Evolutionary conservation across 2,329 filamentous ascomycete genomes (phyloP).

Genomic region (Trichoderma atroviride): DNA sequence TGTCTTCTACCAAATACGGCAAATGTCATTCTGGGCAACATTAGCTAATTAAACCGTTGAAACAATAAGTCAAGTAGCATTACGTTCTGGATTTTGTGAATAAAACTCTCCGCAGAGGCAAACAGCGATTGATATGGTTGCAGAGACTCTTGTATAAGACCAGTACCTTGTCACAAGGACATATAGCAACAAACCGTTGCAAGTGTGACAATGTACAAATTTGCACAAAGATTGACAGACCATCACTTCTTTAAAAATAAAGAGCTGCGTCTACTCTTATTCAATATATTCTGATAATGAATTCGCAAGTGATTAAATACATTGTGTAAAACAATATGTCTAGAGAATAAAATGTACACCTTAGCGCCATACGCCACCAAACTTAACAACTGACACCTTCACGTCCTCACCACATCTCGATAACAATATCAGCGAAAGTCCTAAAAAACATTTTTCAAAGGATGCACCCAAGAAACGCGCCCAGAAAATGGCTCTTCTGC

Average conservation of each 20-base stretch:
- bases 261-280: too few species aligned
- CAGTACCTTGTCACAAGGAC: too few species aligned
- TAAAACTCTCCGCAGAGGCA: too few species aligned
- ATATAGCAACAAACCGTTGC: neutral
- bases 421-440: neutral
- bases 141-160: too few species aligned
- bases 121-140: too few species aligned
- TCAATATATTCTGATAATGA: neutral
- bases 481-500: conserved; percentile 10
- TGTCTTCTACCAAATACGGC: too few species aligned
- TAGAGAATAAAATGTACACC: neutral
- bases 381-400: neutral
- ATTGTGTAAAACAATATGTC: neutral
- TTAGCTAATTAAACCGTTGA: too few species aligned
- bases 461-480: conserved; percentile 1
- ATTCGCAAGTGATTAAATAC: neutral
- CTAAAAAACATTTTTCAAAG: neutral
- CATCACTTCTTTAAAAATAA: too few species aligned
- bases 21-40: too few species aligned
- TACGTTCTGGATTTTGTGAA: too few species aligned
- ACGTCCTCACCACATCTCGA: neutral
- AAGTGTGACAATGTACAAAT: neutral
- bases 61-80: too few species aligned
- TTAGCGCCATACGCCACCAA: neutral
- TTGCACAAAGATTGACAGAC: too few species aligned